Evolutionary conservation across 768 basidiomycete species (phyloP).

Genomic region (Suillus weaverae): DNA sequence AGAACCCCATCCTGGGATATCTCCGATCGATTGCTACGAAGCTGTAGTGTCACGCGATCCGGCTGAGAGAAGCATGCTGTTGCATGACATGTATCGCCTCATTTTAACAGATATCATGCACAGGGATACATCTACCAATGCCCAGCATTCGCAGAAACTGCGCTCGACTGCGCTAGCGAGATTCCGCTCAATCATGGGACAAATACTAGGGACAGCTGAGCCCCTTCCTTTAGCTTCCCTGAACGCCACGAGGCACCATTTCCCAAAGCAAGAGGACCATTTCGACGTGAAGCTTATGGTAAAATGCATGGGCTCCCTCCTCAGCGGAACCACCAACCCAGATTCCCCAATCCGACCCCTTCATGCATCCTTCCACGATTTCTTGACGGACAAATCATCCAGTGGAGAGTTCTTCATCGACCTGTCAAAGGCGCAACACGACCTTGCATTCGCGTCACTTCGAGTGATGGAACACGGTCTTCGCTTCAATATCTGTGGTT

Average conservation of each 20-base stretch:
- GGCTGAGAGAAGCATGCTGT: not conserved
- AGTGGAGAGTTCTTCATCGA: constrained; percentile 18
- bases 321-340: constrained; percentile 6
- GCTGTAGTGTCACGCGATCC: not conserved
- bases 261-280: not conserved
- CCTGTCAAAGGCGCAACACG: constrained; percentile 11
- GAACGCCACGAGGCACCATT: not conserved
- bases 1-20: not conserved
- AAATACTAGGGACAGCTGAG: constrained; percentile 3
- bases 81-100: not conserved
- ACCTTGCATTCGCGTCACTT: constrained; percentile 25
- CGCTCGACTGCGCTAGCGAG: not conserved
- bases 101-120: not conserved
- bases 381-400: constrained; percentile 15
- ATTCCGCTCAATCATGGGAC: constrained; percentile 2
- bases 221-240: not conserved
- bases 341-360: constrained; percentile 16
- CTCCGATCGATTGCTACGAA: not conserved
- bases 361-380: constrained; percentile 32
- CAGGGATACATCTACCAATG: not conserved
- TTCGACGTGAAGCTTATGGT: not conserved
- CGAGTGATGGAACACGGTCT: constrained; percentile 30
- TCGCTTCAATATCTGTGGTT: constrained; percentile 36
- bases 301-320: constrained; percentile 3
- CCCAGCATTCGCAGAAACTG: not conserved